Evolutionary conservation across 176 grass and related monocot species (phyloP).

Genomic region (Ampelocalamus luodianensis): DNA sequence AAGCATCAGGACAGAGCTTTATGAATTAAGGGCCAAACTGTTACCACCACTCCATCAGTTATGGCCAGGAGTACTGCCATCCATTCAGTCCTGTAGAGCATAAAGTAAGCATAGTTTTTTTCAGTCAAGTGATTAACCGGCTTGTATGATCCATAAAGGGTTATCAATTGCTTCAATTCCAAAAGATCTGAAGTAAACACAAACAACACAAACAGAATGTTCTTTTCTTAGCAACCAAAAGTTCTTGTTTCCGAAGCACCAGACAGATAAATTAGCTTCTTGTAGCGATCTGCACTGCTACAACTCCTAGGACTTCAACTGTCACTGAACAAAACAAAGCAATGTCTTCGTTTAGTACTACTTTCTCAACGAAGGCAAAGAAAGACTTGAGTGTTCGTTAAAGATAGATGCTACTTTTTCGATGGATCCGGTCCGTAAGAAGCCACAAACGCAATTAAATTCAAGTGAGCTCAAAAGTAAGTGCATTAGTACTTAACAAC

Average conservation of each 20-base stretch:
- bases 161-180: not conserved
- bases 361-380: not conserved
- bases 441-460: constrained; percentile 41
- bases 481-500: constrained; percentile 7
- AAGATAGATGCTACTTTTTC: not conserved
- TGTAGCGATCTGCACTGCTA: not conserved
- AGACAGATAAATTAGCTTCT: not conserved
- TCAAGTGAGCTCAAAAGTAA: constrained; percentile 25
- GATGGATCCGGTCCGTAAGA: not conserved
- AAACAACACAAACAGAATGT: too few species aligned
- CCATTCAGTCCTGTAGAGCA: not conserved
- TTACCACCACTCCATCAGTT: not conserved
- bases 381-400: not conserved
- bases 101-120: not conserved
- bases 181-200: not conserved
- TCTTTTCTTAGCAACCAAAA: not conserved
- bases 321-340: not conserved
- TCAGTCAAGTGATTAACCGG: not conserved
- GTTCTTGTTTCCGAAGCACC: not conserved
- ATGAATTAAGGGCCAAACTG: not conserved
- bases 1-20: not conserved
- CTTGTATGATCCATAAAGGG: not conserved
- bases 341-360: not conserved
- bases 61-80: not conserved
- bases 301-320: not conserved